Base-by-base conservation (phyloP, 768 basidiomycete genomes). In the Zangia roseola region DNA sequence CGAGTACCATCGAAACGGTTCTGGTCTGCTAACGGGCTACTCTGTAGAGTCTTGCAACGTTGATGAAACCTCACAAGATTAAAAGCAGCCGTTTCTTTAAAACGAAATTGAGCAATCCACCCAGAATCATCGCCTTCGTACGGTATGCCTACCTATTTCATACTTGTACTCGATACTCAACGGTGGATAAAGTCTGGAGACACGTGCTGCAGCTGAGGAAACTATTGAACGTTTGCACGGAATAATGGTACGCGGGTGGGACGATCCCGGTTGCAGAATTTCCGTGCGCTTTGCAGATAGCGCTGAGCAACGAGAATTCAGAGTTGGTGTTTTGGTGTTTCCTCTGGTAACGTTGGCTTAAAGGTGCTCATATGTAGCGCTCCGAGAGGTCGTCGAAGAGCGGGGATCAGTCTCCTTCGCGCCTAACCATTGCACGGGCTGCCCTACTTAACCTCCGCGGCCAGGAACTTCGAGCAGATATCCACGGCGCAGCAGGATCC, bases 251-350 rank as follows among this genome's bases (percentile, higher is more conserved):
- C 75, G 86, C 35, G 89, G 89, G 10, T 86, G 81, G 83, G 79
- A 87, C 52, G 88, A 91, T 52, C 65, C 79, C 10, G 88, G 88
- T 14, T 84, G 86, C 60, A 70, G 88, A 42, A 88, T 91, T 47
- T 86, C 84, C 6, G 88, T 90, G 16, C 74, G 88, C 31, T 90
- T 90, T 59, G 88, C 88, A 13, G 88, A 91, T 61, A 88, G 83
- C 9, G 71, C 76, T 10, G 88, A 90, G 59, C 88, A 91, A 62
- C 70, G 88, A 45, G 88, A 91, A 57, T 69, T 91, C 37, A 73
- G 88, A 59, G 88, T 88, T 48, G 30, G 83, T 76, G 24, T 36
- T 30, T 40, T 21, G 17, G 17, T 17, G 2, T 34, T 39, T 47
- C 21, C 6, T 44, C 28, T 2, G 21, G 10, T 41, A 23, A 26